Evolutionary conservation across 257 asterid genomes (phyloP).

Genomic region (Apocynum venetum): DNA sequence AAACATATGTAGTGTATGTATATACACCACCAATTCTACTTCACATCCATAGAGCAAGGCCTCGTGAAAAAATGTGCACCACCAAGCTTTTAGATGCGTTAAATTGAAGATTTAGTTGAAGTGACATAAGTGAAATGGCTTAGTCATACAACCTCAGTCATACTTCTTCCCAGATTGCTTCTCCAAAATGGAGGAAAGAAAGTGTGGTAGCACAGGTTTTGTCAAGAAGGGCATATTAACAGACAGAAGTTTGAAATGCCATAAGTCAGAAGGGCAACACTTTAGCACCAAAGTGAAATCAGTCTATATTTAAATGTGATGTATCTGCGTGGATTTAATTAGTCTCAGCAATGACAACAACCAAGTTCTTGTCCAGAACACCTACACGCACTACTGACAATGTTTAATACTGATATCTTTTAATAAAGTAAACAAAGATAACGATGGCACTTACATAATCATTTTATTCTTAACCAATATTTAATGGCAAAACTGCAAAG

Average conservation of each 20-base stretch:
- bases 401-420: background rate
- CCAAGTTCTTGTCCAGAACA: background rate
- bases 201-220: background rate
- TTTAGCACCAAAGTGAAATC: background rate
- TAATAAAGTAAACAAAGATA: background rate
- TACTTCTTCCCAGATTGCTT: background rate
- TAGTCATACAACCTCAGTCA: background rate
- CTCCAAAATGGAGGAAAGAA: background rate
- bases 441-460: background rate
- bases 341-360: background rate
- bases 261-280: background rate
- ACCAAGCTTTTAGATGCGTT: background rate
- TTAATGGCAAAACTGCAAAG: background rate
- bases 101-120: background rate
- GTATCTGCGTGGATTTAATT: background rate
- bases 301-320: background rate
- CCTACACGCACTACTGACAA: background rate
- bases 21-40: background rate
- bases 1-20: background rate
- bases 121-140: background rate
- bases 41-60: background rate
- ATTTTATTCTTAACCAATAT: background rate
- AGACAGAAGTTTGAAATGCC: background rate
- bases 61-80: background rate
- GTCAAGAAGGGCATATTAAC: background rate